Base-by-base conservation (phyloP, 768 basidiomycete genomes). In the Xerocomellus intermedius region DNA sequence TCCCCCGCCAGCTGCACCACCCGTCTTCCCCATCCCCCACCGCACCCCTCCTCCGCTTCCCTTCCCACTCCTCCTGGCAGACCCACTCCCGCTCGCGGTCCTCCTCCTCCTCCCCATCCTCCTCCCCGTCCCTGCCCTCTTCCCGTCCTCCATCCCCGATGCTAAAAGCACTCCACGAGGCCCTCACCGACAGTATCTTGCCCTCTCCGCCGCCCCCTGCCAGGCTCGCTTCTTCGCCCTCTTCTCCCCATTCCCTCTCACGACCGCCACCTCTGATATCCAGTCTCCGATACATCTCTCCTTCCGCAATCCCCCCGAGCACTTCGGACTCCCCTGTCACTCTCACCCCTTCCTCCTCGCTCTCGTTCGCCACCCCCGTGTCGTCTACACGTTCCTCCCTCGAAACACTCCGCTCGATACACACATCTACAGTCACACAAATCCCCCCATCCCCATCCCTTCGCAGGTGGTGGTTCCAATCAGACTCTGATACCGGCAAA, bases 281-380 rank as follows among this genome's bases (percentile, higher is more conserved):
- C 62, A 76, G 66, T 58, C 75, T 86, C 50, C 80, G 85, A 43
- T 76, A 80, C 2, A 82, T 87, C 0, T 77, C 87, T 24, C 86
- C 88, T 24, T 85, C 82, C 8, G 74, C 84, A 7, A 82, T 84
- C 2, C 70, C 87, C 14, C 82, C 84, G 0, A 76, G 13, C 62
- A 74, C 65, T 12, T 61, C 58, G 38, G 60, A 45, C 38, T 56
- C 59, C 8, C 45, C 57, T 8, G 48, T 54, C 52, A 60, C 52
- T 14, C 50, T 56, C 33, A 41, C 57, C 28, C 53, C 57, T 17
- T 53, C 55, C 42, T 59, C 51, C 42, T 64, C 56, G 37, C 68
- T 54, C 49, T 65, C 57, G 45, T 50, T 36, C 35, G 38, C 54
- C 58, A 55, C 43, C 65, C 68, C 48, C 67, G 71, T 48, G 66